A percentile compares a stretch with the other conserved stretches of the same genome.
Conservation (phyloP, 805 yeast species). For the Yarrowia porcina region DNA sequence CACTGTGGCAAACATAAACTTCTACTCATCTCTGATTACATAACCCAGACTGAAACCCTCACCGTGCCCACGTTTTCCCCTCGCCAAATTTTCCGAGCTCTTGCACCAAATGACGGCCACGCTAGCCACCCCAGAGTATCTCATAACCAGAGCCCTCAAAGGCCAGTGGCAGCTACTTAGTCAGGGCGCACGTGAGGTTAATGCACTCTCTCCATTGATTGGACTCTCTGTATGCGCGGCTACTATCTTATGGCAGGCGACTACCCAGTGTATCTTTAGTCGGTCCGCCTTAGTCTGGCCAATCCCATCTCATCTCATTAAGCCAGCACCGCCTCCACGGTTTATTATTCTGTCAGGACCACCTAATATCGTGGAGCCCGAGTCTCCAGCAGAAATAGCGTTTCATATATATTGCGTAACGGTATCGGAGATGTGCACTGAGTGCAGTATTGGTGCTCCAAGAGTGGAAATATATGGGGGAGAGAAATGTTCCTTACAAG, state of each 20-base stretch:
- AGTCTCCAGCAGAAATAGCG: constrained; percentile 7
- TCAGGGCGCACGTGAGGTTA: constrained; percentile 6
- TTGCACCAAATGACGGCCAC: not conserved
- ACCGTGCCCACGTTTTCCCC: constrained; percentile 17
- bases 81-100: not conserved
- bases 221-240: not conserved
- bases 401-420: constrained; percentile 23
- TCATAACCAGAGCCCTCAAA: not conserved
- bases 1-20: not conserved
- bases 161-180: not conserved
- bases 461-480: too few species aligned
- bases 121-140: not conserved
- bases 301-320: not conserved
- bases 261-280: too few species aligned
- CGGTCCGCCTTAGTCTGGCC: not conserved
- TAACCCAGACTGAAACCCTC: constrained; percentile 9
- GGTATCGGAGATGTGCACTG: constrained; percentile 23
- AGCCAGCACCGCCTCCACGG: not conserved
- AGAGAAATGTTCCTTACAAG: too few species aligned
- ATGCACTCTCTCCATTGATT: not conserved
- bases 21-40: not conserved
- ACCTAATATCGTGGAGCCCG: too few species aligned
- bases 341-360: not conserved
- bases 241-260: not conserved
- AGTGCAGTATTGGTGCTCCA: constrained; percentile 7